Evolutionary conservation across 2,329 filamentous ascomycete genomes (phyloP).

Genomic region (Fusarium musae): DNA sequence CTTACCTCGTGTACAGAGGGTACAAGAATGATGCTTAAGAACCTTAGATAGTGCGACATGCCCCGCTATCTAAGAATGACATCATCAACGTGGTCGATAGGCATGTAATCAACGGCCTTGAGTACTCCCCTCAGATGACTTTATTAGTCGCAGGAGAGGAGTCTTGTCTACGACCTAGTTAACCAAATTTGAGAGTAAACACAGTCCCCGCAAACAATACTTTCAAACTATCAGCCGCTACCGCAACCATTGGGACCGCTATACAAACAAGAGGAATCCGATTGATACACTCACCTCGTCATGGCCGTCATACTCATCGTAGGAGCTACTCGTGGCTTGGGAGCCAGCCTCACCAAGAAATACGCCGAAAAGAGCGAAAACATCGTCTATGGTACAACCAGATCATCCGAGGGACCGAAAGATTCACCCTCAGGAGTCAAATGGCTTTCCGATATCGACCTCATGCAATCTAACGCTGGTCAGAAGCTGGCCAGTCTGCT

Average conservation of each 20-base stretch:
- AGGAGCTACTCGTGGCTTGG: constrained; percentile 75
- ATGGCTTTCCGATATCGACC: constrained; percentile 70
- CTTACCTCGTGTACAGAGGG: background rate
- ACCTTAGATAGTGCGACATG: background rate
- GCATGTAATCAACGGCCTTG: background rate
- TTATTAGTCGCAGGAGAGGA: background rate
- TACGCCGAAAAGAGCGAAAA: constrained; percentile 62
- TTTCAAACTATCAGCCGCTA: background rate
- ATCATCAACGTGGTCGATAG: background rate
- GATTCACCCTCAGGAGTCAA: constrained; percentile 56
- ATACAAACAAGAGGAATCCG: background rate
- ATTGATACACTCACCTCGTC: background rate
- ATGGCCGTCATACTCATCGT: constrained; percentile 69
- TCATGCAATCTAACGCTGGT: constrained; percentile 60
- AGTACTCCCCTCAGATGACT: background rate
- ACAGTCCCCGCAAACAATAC: background rate
- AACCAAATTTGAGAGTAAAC: background rate
- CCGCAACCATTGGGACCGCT: background rate
- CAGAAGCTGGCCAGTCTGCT: constrained; percentile 59
- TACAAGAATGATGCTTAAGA: background rate
- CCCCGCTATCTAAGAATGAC: background rate
- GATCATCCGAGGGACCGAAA: constrained; percentile 58
- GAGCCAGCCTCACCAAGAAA: constrained; percentile 67
- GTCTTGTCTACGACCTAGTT: background rate
- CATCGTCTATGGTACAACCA: constrained; percentile 69